Conservation (phyloP, 2,329 filamentous ascomycete species). For the Fusarium falciforme region DNA sequence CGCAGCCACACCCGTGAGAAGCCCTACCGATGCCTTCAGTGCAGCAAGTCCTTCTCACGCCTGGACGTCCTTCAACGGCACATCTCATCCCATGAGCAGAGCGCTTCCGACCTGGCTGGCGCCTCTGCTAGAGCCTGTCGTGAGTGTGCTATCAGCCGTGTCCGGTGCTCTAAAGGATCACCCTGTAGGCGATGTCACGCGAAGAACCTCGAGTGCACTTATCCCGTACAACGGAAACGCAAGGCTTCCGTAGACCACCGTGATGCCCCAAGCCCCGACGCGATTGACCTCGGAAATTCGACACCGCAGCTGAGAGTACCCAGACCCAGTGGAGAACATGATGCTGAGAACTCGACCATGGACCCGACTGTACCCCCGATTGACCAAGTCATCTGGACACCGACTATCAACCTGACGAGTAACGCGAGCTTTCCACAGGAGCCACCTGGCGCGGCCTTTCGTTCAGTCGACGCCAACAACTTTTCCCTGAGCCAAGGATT, state of each 20-base stretch:
- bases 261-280: background rate
- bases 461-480: background rate
- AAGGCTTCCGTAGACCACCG: background rate
- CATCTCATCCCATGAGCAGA: conserved; percentile 10
- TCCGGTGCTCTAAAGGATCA: conserved; percentile 28
- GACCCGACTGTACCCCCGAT: background rate
- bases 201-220: conserved; percentile 13
- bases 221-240: background rate
- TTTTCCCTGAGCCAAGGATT: background rate
- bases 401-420: background rate
- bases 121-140: conserved; percentile 23
- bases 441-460: background rate
- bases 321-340: background rate
- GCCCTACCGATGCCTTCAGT: conserved; percentile 22
- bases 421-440: background rate
- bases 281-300: background rate
- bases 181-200: conserved; percentile 24
- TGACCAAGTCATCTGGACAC: background rate
- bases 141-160: conserved; percentile 26
- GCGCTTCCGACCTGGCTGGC: background rate
- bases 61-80: conserved; percentile 30
- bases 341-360: background rate
- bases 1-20: conserved; percentile 30
- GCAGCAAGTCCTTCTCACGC: conserved; percentile 29
- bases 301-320: background rate